These are phyloP conservation scores for Apophysomyces sp. DNA, from an alignment of 371 early-diverging fungal genomes.

Conservation along the genomic window DNA sequence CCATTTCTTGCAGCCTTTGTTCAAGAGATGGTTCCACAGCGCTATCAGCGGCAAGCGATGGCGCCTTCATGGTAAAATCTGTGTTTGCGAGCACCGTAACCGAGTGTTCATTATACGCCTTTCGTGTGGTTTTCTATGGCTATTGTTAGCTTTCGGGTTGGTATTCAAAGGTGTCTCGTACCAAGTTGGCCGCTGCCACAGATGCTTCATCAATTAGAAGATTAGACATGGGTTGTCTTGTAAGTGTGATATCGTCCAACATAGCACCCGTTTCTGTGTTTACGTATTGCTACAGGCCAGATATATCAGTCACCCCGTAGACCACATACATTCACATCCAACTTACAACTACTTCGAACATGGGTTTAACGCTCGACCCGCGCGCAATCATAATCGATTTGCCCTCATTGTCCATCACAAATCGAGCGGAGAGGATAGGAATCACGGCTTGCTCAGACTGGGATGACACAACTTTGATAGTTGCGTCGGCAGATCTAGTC, in stretches of 20 bases:
- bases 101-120: constrained; percentile 48
- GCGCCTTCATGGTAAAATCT: constrained; percentile 39
- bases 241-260: constrained; percentile 40
- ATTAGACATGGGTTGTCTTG: constrained; percentile 54
- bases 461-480: constrained; percentile 51
- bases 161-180: constrained; percentile 2
- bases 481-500: constrained; percentile 60
- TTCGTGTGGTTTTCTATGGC: constrained; percentile 40
- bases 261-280: constrained; percentile 31
- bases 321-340: not conserved
- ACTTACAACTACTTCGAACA: constrained; percentile 70
- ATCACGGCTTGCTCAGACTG: constrained; percentile 37
- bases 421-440: constrained; percentile 67
- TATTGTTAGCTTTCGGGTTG: no score
- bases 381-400: constrained; percentile 65
- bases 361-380: constrained; percentile 69
- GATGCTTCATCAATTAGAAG: constrained; percentile 54
- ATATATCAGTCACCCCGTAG: not conserved
- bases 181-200: constrained; percentile 50
- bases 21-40: constrained; percentile 33
- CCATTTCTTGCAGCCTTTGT: constrained; percentile 28
- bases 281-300: constrained; percentile 13
- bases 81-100: constrained; percentile 43
- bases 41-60: constrained; percentile 22
- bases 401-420: constrained; percentile 46